Conservation (phyloP, 345 rosid species). For the Heritiera fomes region DNA sequence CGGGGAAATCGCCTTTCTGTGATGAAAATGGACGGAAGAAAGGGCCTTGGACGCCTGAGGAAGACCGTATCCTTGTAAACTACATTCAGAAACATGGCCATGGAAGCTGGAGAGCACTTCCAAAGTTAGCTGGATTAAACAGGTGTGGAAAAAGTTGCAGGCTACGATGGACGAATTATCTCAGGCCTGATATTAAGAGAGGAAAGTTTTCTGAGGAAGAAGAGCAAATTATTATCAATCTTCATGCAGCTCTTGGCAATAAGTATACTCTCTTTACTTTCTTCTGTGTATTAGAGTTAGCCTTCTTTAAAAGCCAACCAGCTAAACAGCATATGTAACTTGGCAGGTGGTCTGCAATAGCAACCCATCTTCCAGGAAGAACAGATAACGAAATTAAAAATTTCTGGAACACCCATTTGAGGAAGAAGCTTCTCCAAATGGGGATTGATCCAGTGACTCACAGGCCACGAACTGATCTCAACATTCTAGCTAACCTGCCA, state of each 20-base stretch:
- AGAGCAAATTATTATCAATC: conserved; percentile 66
- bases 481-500: conserved; percentile 50
- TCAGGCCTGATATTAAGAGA: conserved; percentile 77
- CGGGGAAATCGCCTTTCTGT: conserved; percentile 41
- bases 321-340: not conserved
- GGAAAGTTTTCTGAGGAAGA: conserved; percentile 72
- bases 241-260: conserved; percentile 70
- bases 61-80: conserved; percentile 53
- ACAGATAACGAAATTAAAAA: conserved; percentile 82
- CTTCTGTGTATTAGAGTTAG: too few species aligned
- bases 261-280: conserved; percentile 40
- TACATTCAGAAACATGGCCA: conserved; percentile 36
- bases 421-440: conserved; percentile 76
- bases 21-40: conserved; percentile 57
- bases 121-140: conserved; percentile 66
- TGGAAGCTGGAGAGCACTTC: conserved; percentile 85
- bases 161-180: conserved; percentile 75
- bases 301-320: too few species aligned
- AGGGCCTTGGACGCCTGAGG: conserved; percentile 86
- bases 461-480: conserved; percentile 64
- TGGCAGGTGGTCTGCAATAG: conserved; percentile 79
- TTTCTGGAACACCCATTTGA: conserved; percentile 78
- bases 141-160: conserved; percentile 87
- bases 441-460: conserved; percentile 83
- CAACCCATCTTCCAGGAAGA: conserved; percentile 68